Evolutionary conservation across 2,329 filamentous ascomycete species (phyloP).

Genomic region (Exophiala spinifera): DNA sequence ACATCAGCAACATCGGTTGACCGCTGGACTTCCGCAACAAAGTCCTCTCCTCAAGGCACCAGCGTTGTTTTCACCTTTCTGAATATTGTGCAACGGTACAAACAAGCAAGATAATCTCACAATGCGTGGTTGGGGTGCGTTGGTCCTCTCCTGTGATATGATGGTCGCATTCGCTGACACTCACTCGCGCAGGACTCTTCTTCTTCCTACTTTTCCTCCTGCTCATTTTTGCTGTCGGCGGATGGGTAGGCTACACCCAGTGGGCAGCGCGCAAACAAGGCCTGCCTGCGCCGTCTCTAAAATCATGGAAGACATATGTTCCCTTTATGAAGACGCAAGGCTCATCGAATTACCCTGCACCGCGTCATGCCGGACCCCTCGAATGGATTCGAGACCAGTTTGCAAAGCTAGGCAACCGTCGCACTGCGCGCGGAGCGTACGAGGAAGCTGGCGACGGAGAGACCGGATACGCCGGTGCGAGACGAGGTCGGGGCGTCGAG

Average conservation of each 20-base stretch:
- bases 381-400: constrained; percentile 72
- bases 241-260: constrained; percentile 70
- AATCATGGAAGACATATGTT: constrained; percentile 56
- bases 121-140: constrained; percentile 24
- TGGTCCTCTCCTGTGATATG: background rate
- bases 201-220: constrained; percentile 69
- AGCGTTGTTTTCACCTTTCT: background rate
- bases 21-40: background rate
- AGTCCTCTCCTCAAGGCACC: background rate
- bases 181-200: constrained; percentile 54
- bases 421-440: constrained; percentile 68
- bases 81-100: background rate
- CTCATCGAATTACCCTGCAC: constrained; percentile 50
- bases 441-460: constrained; percentile 52
- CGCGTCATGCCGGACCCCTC: constrained; percentile 59
- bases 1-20: background rate
- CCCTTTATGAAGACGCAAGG: constrained; percentile 59
- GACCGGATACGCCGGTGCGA: constrained; percentile 42
- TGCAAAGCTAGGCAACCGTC: constrained; percentile 61
- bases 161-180: background rate
- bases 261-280: constrained; percentile 70
- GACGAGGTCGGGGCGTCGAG: constrained; percentile 61
- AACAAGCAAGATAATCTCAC: background rate
- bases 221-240: constrained; percentile 54
- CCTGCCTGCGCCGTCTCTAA: constrained; percentile 58